phyloP scores from a whole-genome alignment of 257 asterid genomes.

The Buddleja alternifolia region DNA sequence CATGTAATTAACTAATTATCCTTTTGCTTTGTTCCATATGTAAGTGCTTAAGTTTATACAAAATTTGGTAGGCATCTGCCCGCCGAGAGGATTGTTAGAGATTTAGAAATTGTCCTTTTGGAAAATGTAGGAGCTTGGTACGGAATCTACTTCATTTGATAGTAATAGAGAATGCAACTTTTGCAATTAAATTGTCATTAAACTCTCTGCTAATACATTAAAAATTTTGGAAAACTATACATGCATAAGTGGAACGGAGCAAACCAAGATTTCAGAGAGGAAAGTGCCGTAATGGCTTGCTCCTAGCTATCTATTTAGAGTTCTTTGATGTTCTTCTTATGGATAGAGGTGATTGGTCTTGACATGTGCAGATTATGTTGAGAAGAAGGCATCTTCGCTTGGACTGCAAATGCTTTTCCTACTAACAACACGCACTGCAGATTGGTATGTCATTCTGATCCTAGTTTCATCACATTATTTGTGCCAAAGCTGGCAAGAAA shows the following conservation, averaged over 20 bases:
- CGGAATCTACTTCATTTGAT: too few species aligned
- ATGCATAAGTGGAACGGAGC: neutral
- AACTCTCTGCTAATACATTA: too few species aligned
- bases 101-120: too few species aligned
- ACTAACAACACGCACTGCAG: slow-evolving; percentile 94
- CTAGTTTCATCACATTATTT: neutral
- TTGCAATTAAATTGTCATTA: too few species aligned
- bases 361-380: slow-evolving; percentile 75
- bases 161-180: too few species aligned
- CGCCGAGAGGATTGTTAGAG: neutral
- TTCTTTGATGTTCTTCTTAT: slow-evolving; percentile 9
- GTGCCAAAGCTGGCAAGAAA: too few species aligned
- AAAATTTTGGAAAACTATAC: too few species aligned
- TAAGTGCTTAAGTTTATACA: neutral
- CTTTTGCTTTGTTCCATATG: neutral
- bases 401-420: slow-evolving; percentile 81
- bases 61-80: neutral
- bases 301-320: slow-evolving; percentile 22
- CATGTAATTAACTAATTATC: too few species aligned
- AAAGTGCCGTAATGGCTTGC: slow-evolving; percentile 9
- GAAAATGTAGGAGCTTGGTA: too few species aligned
- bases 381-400: slow-evolving; percentile 85
- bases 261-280: neutral
- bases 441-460: slow-evolving; percentile 63
- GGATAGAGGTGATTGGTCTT: neutral